Evolutionary conservation across 176 grass and related monocot species (phyloP).

Genomic region (Phoenix dactylifera): DNA sequence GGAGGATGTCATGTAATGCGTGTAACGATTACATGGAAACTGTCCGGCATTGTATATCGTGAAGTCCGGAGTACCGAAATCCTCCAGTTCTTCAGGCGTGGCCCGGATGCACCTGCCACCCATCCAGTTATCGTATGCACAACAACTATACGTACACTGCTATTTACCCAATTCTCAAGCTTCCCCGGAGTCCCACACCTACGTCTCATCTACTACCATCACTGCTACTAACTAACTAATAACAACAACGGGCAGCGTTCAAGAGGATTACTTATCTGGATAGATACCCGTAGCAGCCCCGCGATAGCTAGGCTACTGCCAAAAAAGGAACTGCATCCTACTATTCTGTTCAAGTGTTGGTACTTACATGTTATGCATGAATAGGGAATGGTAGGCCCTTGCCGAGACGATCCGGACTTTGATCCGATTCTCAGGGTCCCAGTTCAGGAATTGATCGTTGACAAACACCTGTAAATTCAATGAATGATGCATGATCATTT

Average conservation of each 20-base stretch:
- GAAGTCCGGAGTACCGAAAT: conserved; percentile 95
- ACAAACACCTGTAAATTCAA: conserved; percentile 52
- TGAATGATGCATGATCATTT: not conserved
- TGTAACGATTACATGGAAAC: conserved; percentile 98
- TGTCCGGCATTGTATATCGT: conserved; percentile 98
- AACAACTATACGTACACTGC: conserved; percentile 22
- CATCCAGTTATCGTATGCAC: conserved; percentile 54
- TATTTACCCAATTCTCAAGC: conserved; percentile 5
- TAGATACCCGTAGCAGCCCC: conserved; percentile 16
- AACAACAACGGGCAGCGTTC: conserved; percentile 24
- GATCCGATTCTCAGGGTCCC: conserved; percentile 88
- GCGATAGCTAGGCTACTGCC: conserved; percentile 14
- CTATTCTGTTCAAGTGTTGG: conserved; percentile 11
- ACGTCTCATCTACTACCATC: conserved; percentile 4
- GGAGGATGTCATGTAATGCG: conserved; percentile 99
- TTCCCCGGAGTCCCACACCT: conserved; percentile 18
- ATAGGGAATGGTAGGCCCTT: conserved; percentile 96
- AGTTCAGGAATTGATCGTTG: conserved; percentile 99
- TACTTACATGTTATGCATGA: conserved; percentile 99
- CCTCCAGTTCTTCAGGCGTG: conserved; percentile 88
- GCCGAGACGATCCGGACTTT: conserved; percentile 96
- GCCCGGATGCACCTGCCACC: conserved; percentile 90
- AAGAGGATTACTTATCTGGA: conserved; percentile 68
- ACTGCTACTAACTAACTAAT: not conserved
- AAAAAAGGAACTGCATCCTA: conserved; percentile 7